Percentiles rank a stretch among this genome's conserved stretches.
Conservation (phyloP, 768 basidiomycete genomes). For the Phlebiopsis flavidoalba region DNA sequence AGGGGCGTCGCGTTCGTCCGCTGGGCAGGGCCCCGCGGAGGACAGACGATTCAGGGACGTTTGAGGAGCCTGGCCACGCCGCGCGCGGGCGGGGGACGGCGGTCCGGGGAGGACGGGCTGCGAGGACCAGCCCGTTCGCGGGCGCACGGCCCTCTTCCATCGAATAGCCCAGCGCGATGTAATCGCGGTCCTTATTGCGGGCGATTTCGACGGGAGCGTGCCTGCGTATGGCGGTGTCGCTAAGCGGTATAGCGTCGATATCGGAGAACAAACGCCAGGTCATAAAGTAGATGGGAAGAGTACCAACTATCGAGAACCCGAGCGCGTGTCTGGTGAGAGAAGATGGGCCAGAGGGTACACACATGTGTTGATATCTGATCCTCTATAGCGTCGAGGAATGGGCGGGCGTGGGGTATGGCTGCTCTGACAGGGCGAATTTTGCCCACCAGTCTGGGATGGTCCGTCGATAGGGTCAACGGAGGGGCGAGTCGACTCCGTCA, state of each 20-base stretch:
- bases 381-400: constrained; percentile 58
- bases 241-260: constrained; percentile 49
- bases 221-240: constrained; percentile 49
- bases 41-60: constrained; percentile 16
- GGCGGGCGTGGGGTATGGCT: constrained; percentile 64
- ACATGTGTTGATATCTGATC: constrained; percentile 54
- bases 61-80: constrained; percentile 30
- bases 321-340: constrained; percentile 59
- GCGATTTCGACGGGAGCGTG: constrained; percentile 34
- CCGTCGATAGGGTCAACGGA: constrained; percentile 73
- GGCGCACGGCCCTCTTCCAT: constrained; percentile 28
- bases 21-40: constrained; percentile 14
- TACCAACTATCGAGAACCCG: constrained; percentile 68
- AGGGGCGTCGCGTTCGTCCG: constrained; percentile 15
- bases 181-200: constrained; percentile 23
- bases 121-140: constrained; percentile 15
- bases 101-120: constrained; percentile 32
- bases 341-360: constrained; percentile 64
- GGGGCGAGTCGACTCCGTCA: constrained; percentile 42
- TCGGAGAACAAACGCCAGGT: constrained; percentile 38
- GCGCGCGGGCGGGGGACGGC: constrained; percentile 42
- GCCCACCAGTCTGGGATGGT: constrained; percentile 46
- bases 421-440: constrained; percentile 51
- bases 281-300: constrained; percentile 47
- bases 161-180: constrained; percentile 20